Evolutionary conservation across 257 asterid species (phyloP), one percentile per base, ranked within the genome.

Genomic region (Craterostigma plantagineum): DNA sequence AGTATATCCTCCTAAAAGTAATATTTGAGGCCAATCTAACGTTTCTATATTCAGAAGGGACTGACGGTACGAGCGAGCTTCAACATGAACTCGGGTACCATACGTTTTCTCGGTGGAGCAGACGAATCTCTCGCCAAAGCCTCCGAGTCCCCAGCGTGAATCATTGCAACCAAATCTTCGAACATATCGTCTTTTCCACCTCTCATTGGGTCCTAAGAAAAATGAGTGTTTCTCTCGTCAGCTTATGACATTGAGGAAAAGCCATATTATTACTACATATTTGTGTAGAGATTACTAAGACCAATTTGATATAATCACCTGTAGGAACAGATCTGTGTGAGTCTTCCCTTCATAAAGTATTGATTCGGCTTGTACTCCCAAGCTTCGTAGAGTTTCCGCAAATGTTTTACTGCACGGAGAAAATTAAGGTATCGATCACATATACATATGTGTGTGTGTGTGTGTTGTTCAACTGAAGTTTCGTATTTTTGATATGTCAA

Each of bases 131-230:
- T 70, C 0, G 69, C 78, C 46, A 73, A 50, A 45, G 92, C 91
- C 64, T 81, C 92, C 0, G 67, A 7, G 51, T 76, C 92, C 41
- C 77, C 95, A 12, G 76, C 67, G 68, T 79, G 92, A 55, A 87
- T 70, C 58, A 51, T 51, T 1, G 63, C 59, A 17, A 76, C 69
- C 55, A 87, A 44, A 66, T 87, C 95, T 63, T 79, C 85, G 42
- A 78, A 70, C 86, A 79, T 42, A 0, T 64, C 72, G 46, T 87
- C 95, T 54, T 37, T 67, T 7, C 97, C 95, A 5, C 97, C 97
- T 70, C 97, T 76, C 97, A 82, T 82, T 8, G 97, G 97, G 58
- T 87, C 97, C 97, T 87, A 23, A n/a, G n/a, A n/a, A n/a, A n/a
- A n/a, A n/a, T n/a, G n/a, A n/a, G n/a, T n/a, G n/a, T n/a, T n/a